Percentiles rank a stretch among this genome's conserved stretches.
Conservation (phyloP, 257 asterid genomes). For the Penstemon barbatus region DNA sequence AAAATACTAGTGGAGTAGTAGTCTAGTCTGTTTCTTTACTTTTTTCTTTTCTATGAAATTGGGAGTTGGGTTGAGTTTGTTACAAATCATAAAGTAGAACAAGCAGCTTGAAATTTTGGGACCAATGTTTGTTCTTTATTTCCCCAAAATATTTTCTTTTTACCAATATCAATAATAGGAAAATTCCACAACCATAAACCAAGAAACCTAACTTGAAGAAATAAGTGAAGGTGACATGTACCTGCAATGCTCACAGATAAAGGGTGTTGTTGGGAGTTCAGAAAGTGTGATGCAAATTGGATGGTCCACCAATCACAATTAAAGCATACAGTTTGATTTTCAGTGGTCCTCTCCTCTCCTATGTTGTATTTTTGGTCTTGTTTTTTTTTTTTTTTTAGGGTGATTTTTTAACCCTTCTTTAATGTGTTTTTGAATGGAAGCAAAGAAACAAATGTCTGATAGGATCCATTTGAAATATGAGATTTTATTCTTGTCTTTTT, state of each 20-base stretch:
- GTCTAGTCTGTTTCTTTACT: not conserved
- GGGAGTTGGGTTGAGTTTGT: constrained; percentile 1
- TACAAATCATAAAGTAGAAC: not conserved
- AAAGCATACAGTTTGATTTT: constrained; percentile 1
- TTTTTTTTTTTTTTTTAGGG: not conserved
- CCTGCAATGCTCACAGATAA: constrained; percentile 40
- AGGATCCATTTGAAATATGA: constrained; percentile 16
- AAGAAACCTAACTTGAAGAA: constrained; percentile 12
- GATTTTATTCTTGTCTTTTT: not conserved
- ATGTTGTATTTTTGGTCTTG: too few species aligned
- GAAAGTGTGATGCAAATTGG: constrained; percentile 29
- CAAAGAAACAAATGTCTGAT: constrained; percentile 27
- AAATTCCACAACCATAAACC: not conserved
- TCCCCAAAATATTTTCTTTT: not conserved
- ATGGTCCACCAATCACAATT: constrained; percentile 32
- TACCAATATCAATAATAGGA: not conserved
- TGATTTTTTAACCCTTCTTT: not conserved
- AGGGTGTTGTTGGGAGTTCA: constrained; percentile 34
- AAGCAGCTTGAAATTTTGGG: constrained; percentile 1
- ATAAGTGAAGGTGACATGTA: constrained; percentile 41
- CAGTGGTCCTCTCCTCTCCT: constrained; percentile 26
- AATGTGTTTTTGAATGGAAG: constrained; percentile 14
- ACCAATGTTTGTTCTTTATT: not conserved
- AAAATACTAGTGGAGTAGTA: not conserved
- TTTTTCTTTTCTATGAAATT: not conserved